Evolutionary conservation across 805 yeast genomes (phyloP).

Genomic region (Ogataea parapolymorpha): DNA sequence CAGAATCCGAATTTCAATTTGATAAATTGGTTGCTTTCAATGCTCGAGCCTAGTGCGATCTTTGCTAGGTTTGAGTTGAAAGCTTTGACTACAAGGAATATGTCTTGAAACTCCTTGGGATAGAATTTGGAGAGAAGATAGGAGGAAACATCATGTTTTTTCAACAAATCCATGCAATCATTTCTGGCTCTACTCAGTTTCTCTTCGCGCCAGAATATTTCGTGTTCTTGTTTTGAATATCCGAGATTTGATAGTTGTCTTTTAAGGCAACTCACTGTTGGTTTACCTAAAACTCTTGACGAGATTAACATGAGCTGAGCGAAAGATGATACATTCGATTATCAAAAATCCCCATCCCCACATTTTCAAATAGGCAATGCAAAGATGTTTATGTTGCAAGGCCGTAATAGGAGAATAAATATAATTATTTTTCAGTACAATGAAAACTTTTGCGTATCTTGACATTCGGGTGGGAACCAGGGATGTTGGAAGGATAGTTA

Average conservation of each 20-base stretch:
- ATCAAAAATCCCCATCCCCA: constrained; percentile 2
- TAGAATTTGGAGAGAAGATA: constrained; percentile 63
- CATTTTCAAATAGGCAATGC: not conserved
- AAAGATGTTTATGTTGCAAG: not conserved
- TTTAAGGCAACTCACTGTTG: no score
- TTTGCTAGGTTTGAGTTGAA: constrained; percentile 57
- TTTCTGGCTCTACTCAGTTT: constrained; percentile 31
- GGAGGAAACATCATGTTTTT: constrained; percentile 57
- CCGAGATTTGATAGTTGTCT: no score
- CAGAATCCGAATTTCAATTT: constrained; percentile 70
- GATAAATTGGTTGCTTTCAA: constrained; percentile 33
- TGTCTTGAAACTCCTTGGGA: constrained; percentile 60
- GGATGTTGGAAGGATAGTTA: constrained; percentile 57
- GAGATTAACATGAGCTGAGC: no score
- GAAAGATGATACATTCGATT: no score
- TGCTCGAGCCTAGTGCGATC: constrained; percentile 27
- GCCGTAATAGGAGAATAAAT: not conserved
- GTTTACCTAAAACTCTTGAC: no score
- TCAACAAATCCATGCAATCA: constrained; percentile 45
- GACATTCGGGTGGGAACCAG: constrained; percentile 49
- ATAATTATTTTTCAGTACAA: not conserved
- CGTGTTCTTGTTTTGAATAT: no score
- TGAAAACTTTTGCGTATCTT: constrained; percentile 35
- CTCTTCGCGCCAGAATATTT: constrained; percentile 11
- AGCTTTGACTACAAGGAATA: constrained; percentile 61